Evolutionary conservation across 2,329 filamentous ascomycete species (phyloP), one percentile per base, ranked within the genome.

Genomic region (Trichophyton equinum): DNA sequence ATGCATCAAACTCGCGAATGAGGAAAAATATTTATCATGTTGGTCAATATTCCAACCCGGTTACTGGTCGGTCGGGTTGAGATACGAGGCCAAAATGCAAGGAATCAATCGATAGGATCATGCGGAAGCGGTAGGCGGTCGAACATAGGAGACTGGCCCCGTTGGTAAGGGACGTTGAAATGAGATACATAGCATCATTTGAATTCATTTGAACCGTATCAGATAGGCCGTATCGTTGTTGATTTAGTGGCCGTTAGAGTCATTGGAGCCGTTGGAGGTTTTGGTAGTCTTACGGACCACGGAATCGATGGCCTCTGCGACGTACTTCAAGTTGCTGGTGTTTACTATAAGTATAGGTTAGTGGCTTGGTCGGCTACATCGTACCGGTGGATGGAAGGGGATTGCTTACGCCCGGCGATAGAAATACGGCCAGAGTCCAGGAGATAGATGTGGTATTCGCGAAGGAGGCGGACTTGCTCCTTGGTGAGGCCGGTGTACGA

Each of bases 401-500:
- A 59, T 30, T 30, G 63, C 67, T 65, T 64, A 67, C 67, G 59
- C 60, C 66, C 67, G 38, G 62, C 62, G 27, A 70, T 69, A 18
- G 63, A 66, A n/a, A 67, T 64, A 36, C 68, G 62, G 25, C 68
- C 68, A 1, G 64, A 67, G 20, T 64, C 62, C 18, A 68, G 63
- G 59, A 70, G 62, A 51, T 70, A 70, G 30, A 70, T 64, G 61
- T 70, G 68, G 25, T 65, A 65, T 33, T 68, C 64, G 4, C 65
- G 62, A 44, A 70, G 59, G 2, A 62, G 36, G 4, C 57, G 55
- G 11, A 68, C 61, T 57, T 69, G 67, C 57, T 61, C 61, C 40
- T 62, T 55, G n/a, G 63, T 68, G 57, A 70, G 61, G 8, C 68
- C 68, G 5, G 68, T 69, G 60, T 69, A 70, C 20, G 66, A 65